phyloP scores from a whole-genome alignment of 2,329 filamentous ascomycete genomes.

The Truncatella angustata region DNA sequence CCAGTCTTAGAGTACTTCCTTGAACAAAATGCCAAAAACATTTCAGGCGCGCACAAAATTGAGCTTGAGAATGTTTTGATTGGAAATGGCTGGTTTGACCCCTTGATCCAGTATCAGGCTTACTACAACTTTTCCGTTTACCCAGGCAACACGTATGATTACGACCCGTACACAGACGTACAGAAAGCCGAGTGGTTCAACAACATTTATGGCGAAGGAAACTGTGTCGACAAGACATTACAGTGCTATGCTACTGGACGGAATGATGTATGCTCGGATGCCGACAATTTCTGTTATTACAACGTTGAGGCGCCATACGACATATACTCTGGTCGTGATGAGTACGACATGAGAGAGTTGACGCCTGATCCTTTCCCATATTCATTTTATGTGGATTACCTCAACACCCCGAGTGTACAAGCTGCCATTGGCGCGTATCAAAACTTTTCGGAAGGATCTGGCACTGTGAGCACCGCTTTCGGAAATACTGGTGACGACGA shows the following conservation, averaged over 20 bases:
- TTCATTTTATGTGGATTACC: constrained; percentile 51
- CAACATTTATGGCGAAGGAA: constrained; percentile 57
- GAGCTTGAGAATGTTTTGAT: constrained; percentile 49
- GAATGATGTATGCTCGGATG: constrained; percentile 49
- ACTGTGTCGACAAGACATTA: constrained; percentile 55
- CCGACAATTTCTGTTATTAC: constrained; percentile 53
- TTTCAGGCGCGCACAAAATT: constrained; percentile 44
- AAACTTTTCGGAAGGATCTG: constrained; percentile 52
- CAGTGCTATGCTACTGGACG: constrained; percentile 52
- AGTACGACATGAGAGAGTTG: constrained; percentile 59
- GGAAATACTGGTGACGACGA: constrained; percentile 53
- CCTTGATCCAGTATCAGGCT: constrained; percentile 52
- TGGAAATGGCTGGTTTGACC: constrained; percentile 57
- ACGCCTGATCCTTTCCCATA: constrained; percentile 57
- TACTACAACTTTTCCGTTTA: constrained; percentile 57
- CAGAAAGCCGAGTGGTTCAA: constrained; percentile 53
- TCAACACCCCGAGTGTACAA: constrained; percentile 54
- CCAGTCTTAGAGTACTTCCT: constrained; percentile 36
- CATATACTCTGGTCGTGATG: constrained; percentile 48
- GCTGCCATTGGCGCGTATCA: constrained; percentile 56
- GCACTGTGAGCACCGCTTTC: constrained; percentile 47
- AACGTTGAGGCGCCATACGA: constrained; percentile 54
- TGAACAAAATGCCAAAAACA: constrained; percentile 41
- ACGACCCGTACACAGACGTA: constrained; percentile 48
- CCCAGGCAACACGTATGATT: constrained; percentile 57